Evolutionary conservation across 257 asterid genomes (phyloP), one percentile per base, ranked within the genome.

Genomic region (Penstemon davidsonii): DNA sequence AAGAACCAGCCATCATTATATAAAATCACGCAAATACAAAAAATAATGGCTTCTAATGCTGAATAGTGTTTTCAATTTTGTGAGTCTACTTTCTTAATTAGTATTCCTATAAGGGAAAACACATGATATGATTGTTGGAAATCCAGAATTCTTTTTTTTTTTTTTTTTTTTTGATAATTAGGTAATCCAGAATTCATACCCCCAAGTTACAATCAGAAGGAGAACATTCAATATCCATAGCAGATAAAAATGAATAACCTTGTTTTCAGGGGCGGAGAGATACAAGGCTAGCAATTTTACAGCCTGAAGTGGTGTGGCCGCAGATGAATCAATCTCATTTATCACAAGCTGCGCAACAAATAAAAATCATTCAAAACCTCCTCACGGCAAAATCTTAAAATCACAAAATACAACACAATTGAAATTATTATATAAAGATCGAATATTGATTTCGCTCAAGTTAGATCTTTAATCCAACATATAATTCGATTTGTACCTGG

Each of bases 241-340:
- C 25, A 38, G 9, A 49, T 7, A 25, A 39, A 25, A 46, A 18
- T 6, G 33, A 25, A 9, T 64, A 69, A 90, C 99, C 96, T 88
- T 90, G 73, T 87, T 84, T 15, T 77, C 83, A 66, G 95, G 91
- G 77, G 76, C 68, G 38, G 89, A 80, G 65, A 88, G 92, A 77
- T 90, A 93, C 70, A 84, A 12, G 64, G 99, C 97, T 3, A 90
- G 87, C 84, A 93, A 77, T 78, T 93, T 93, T 68, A 90, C 96
- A 47, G 99, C 99, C 82, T 93, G 99, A 72, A 88, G 97, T 52
- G 97, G 95, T 68, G 97, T 93, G 10, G 99, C 85, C 10, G 99
- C 96, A 19, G 99, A 88, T 33, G 88, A 81, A 75, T 90, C 95
- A 71, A 93, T 88, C 96, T 93, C 99, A 72, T 80, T 83, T 8